These are phyloP conservation scores for Dactylellina leptospora DNA, from an alignment of 2,329 filamentous ascomycete genomes.

Conservation along the genomic window DNA sequence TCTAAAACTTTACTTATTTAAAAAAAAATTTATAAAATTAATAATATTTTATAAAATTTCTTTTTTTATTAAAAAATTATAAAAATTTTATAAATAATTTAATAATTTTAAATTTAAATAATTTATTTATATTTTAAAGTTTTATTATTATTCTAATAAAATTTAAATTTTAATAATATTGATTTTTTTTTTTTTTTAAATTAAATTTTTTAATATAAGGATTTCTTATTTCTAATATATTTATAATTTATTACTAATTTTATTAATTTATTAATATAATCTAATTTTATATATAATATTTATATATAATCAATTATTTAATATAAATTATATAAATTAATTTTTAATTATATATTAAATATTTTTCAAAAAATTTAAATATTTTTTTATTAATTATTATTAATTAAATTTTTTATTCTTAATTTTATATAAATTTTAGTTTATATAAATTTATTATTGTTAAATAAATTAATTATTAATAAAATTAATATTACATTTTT, in stretches of 20 bases:
- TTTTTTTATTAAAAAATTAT: background rate
- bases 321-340: background rate
- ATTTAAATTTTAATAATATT: no score
- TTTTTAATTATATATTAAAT: slow-evolving; percentile 1
- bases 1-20: background rate
- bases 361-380: background rate
- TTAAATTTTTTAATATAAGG: no score
- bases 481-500: background rate
- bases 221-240: no score
- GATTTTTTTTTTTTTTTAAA: no score
- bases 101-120: no score
- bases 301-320: background rate
- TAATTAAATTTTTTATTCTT: background rate
- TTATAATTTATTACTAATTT: no score
- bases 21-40: background rate
- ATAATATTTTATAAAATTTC: no score
- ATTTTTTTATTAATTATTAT: slow-evolving; percentile 6
- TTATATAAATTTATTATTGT: background rate
- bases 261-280: no score
- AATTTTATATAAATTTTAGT: background rate
- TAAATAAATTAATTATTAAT: background rate
- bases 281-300: slow-evolving; percentile 2
- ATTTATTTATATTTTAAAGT: no score
- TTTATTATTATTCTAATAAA: no score
- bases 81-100: slow-evolving; percentile 7